phyloP scores from a whole-genome alignment of 2,329 filamentous ascomycete genomes.

The Diaporthe aspalathi region DNA sequence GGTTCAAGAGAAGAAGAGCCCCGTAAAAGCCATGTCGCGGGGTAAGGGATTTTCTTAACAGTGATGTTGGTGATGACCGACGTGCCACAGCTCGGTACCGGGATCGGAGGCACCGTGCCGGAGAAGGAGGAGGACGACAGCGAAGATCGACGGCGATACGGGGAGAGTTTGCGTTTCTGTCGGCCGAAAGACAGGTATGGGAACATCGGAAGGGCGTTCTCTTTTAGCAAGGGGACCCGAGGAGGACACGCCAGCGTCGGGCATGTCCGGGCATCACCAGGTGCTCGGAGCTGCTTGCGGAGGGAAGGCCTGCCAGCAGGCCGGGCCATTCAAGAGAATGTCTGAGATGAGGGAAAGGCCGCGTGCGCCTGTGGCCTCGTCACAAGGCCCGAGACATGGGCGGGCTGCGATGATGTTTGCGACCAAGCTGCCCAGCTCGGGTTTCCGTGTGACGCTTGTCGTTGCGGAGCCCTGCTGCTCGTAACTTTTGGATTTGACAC shows the following conservation, averaged over 20 bases:
- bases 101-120: not conserved
- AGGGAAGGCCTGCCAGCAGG: no score
- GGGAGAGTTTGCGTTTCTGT: not conserved
- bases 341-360: not conserved
- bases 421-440: not conserved
- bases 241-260: no score
- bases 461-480: not conserved
- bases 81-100: not conserved
- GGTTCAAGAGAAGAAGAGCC: not conserved
- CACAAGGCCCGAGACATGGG: not conserved
- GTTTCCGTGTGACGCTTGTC: not conserved
- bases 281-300: not conserved
- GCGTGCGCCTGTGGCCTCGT: not conserved
- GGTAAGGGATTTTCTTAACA: no score
- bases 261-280: no score
- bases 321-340: no score
- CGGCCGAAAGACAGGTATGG: not conserved
- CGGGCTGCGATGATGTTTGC: not conserved
- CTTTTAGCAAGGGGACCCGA: no score
- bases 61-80: not conserved
- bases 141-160: not conserved
- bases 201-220: not conserved
- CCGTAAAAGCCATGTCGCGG: not conserved
- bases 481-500: not conserved
- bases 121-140: no score